Percentiles rank a stretch among this genome's conserved stretches.
Evolutionary conservation across 257 asterid species (phyloP).

Genomic region (Echites panduratus): DNA sequence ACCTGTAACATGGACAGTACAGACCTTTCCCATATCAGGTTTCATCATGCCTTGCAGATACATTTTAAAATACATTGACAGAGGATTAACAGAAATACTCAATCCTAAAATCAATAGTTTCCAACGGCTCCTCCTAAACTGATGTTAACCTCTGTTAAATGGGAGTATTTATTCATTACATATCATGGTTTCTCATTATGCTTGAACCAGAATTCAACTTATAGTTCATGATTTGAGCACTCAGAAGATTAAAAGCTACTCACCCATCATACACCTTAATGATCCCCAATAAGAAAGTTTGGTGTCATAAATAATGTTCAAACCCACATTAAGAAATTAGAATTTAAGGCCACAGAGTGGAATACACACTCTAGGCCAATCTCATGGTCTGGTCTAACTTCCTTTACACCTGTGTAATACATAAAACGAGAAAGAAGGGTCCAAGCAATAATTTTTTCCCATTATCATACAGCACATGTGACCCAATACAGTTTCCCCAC

Average conservation of each 20-base stretch:
- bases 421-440: background rate
- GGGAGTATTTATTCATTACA: background rate
- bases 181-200: constrained; percentile 1
- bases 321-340: background rate
- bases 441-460: background rate
- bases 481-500: background rate
- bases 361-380: background rate
- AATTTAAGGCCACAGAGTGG: background rate
- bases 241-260: background rate
- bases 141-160: background rate
- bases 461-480: background rate
- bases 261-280: background rate
- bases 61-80: background rate
- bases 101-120: background rate
- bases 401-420: background rate
- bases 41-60: background rate
- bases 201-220: background rate
- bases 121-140: background rate
- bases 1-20: constrained; percentile 27
- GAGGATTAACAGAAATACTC: background rate
- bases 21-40: background rate
- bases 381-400: background rate
- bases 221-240: background rate
- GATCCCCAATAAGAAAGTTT: background rate
- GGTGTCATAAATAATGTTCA: background rate